phyloP scores from a whole-genome alignment of 257 asterid species.

The Paulownia fortunei region DNA sequence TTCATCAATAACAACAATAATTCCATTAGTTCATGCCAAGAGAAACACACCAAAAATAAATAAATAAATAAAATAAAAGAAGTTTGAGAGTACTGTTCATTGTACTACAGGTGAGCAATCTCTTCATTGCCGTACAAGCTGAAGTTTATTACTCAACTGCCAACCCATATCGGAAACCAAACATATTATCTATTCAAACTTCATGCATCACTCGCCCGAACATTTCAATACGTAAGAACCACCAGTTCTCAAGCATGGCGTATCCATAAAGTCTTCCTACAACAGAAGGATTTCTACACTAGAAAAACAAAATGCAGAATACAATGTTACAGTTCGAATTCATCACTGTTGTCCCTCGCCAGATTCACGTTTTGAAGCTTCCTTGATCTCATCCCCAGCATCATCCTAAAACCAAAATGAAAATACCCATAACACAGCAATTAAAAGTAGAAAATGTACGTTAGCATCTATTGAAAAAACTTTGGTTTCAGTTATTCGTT shows the following conservation, averaged over 20 bases:
- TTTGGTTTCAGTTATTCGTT: background rate
- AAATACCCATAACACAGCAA: background rate
- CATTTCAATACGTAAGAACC: conserved; percentile 32
- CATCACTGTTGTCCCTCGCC: conserved; percentile 58
- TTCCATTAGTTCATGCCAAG: too few relatives aligned
- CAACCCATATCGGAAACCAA: background rate
- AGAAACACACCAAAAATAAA: background rate
- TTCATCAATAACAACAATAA: too few relatives aligned
- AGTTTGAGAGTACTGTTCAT: background rate
- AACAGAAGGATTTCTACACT: conserved; percentile 34
- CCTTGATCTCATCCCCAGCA: conserved; percentile 74
- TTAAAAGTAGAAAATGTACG: background rate
- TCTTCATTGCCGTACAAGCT: background rate
- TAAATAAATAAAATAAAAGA: too few relatives aligned
- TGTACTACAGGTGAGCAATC: background rate
- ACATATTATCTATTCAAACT: background rate
- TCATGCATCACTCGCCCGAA: background rate
- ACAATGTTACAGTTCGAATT: conserved; percentile 35
- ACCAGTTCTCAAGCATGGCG: conserved; percentile 28
- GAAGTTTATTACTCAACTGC: background rate
- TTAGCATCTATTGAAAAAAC: background rate
- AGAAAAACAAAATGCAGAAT: conserved; percentile 33
- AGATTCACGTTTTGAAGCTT: conserved; percentile 54
- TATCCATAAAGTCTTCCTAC: conserved; percentile 37
- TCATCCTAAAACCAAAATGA: conserved; percentile 53